phyloP scores from a whole-genome alignment of 2,329 filamentous ascomycete species.

The Fusarium dimerum region DNA sequence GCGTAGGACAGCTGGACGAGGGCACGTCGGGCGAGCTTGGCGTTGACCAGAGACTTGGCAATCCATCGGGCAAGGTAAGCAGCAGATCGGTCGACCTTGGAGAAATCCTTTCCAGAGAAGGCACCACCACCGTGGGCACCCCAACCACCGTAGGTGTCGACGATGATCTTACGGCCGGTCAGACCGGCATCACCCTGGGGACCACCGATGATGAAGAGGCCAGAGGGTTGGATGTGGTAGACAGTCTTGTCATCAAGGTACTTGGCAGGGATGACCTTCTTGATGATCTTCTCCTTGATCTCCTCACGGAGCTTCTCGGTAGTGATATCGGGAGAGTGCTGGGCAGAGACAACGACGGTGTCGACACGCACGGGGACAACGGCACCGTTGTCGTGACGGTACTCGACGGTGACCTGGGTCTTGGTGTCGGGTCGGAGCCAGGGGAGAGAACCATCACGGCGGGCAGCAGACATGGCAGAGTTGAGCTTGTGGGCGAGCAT shows the following conservation, averaged over 20 bases:
- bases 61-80: slow-evolving; percentile 98
- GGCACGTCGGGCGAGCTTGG: slow-evolving; percentile 85
- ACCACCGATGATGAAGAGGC: slow-evolving; percentile 98
- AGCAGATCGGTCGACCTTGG: slow-evolving; percentile 98
- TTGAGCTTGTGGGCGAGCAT: slow-evolving; percentile 97
- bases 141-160: slow-evolving; percentile 99
- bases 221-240: slow-evolving; percentile 99
- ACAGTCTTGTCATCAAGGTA: slow-evolving; percentile 91
- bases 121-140: slow-evolving; percentile 99
- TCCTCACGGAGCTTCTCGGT: slow-evolving; percentile 92
- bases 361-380: slow-evolving; percentile 91
- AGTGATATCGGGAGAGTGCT: slow-evolving; percentile 85
- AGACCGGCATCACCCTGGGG: slow-evolving; percentile 98
- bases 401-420: slow-evolving; percentile 99
- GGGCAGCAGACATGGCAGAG: slow-evolving; percentile 86
- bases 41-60: slow-evolving; percentile 93
- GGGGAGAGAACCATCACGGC: slow-evolving; percentile 81
- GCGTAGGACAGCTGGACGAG: slow-evolving; percentile 99
- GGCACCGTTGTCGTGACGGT: slow-evolving; percentile 92
- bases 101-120: slow-evolving; percentile 99
- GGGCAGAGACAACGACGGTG: slow-evolving; percentile 94
- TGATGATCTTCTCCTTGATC: slow-evolving; percentile 96
- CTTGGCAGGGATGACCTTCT: slow-evolving; percentile 88
- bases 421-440: slow-evolving; percentile 99
- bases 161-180: slow-evolving; percentile 98